Evolutionary conservation across 2,329 filamentous ascomycete species (phyloP), one percentile per base, ranked within the genome.

Genomic region (Sporothrix globosa): DNA sequence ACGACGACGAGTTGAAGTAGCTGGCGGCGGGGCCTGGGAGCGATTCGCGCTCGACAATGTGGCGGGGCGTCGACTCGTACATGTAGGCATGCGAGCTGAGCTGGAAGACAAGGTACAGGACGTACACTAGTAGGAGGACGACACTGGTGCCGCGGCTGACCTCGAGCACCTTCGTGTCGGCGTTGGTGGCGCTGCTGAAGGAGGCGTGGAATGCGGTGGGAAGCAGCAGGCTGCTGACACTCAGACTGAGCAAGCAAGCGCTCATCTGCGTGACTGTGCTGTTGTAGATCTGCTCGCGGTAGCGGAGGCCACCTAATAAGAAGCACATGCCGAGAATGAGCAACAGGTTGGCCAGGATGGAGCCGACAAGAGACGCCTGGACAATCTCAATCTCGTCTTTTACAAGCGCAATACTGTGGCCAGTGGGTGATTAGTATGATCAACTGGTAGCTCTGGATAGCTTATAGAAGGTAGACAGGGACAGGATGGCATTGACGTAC

Each of bases 71-170:
- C 72, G 89, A 89, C 76, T 88, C 88, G 80, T 91, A 92, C 80
- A 92, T 88, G 50, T 85, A 83, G 48, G 82, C 81, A 76, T 91
- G 90, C 0, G 90, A 88, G 75, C 89, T 91, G 66, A 95, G 85
- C 79, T 94, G 91, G 79, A 94, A 93, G 73, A 90, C 81, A 5
- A 95, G 86, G 74, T 94, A 95, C 68, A 89, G 85, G 24, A 83
- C 85, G 77, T 95, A 95, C 19, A 92, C 88, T 39, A 91, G 77
- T 1, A 95, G 82, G 1, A 94, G 84, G 56, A 94, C 88, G 54
- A 95, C 85, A 76, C 91, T 92, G 1, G 91, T 93, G 69, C 91
- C 91, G 67, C 92, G 88, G 78, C 91, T 93, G 76, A 95, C 89
- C 76, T 90, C 86, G 56, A 95, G 79, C 0, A 91, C 91, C 56